phyloP scores from a whole-genome alignment of 2,329 filamentous ascomycete species.

The Cryoendolithus antarcticus region DNA sequence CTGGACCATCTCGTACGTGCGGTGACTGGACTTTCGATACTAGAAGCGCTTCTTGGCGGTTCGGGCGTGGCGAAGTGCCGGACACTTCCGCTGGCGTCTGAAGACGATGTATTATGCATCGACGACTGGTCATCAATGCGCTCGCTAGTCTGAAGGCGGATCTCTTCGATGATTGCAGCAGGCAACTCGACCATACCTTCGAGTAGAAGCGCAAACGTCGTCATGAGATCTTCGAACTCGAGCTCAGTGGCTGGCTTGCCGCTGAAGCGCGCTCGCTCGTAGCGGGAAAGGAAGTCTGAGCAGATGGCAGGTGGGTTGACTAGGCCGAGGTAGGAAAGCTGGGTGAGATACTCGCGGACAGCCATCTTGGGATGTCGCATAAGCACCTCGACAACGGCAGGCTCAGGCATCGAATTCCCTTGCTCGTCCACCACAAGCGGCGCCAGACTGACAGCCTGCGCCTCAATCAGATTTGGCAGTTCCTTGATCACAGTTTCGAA shows the following conservation, averaged over 20 bases:
- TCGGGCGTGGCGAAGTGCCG: conserved; percentile 7
- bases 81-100: conserved; percentile 1
- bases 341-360: conserved; percentile 64
- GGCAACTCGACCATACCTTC: conserved; percentile 58
- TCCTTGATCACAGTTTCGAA: conserved; percentile 73
- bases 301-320: conserved; percentile 38
- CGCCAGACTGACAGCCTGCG: conserved; percentile 77
- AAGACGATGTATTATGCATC: conserved; percentile 5
- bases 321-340: conserved; percentile 57
- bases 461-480: conserved; percentile 81
- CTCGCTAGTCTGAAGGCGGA: conserved; percentile 19
- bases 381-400: conserved; percentile 53
- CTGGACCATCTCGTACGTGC: conserved; percentile 14
- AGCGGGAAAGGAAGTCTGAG: conserved; percentile 55
- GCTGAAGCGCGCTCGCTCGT: conserved; percentile 80
- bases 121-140: too few relatives aligned
- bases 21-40: conserved; percentile 16
- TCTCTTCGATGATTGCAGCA: conserved; percentile 36
- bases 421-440: conserved; percentile 30
- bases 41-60: conserved; percentile 11
- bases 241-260: conserved; percentile 52
- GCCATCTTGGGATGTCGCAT: conserved; percentile 60
- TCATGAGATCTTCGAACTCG: conserved; percentile 70
- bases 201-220: conserved; percentile 68
- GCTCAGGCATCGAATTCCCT: conserved; percentile 10